These are phyloP conservation scores for Sugiyamaella pinicola DNA, from an alignment of 1,139 yeast species.

Conservation along the genomic window DNA sequence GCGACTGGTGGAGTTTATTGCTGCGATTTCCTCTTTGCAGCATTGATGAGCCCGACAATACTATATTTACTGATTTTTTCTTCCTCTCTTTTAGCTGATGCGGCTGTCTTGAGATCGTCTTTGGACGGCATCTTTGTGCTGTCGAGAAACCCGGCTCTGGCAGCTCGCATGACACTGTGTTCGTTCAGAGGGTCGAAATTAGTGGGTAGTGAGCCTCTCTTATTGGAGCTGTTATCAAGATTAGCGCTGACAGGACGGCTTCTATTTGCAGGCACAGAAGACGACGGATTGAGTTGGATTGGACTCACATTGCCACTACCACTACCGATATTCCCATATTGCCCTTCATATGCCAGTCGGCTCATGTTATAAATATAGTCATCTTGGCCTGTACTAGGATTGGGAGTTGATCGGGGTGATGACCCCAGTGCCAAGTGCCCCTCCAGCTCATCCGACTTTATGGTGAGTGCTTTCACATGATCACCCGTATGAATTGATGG, in stretches of 20 bases:
- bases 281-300: neutral
- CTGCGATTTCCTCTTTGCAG: constrained; percentile 28
- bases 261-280: neutral
- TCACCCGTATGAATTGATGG: constrained; percentile 37
- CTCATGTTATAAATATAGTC: constrained; percentile 13
- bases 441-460: constrained; percentile 19
- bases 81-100: constrained; percentile 1
- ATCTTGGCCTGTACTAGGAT: constrained; percentile 22
- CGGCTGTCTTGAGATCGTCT: constrained; percentile 10
- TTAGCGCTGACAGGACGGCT: constrained; percentile 11
- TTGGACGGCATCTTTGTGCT: constrained; percentile 14
- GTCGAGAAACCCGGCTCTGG: constrained; percentile 21
- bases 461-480: constrained; percentile 33
- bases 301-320: neutral
- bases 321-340: neutral
- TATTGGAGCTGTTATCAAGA: neutral
- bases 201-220: constrained; percentile 19
- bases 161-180: constrained; percentile 24
- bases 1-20: constrained; percentile 2
- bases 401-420: constrained; percentile 16
- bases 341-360: constrained; percentile 16
- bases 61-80: constrained; percentile 31
- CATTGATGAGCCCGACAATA: constrained; percentile 33
- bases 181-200: constrained; percentile 28
- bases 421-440: neutral